Percentiles rank a stretch among this genome's conserved stretches.
phyloP scores from a whole-genome alignment of 2,329 filamentous ascomycete genomes.

The Orbilia brochopaga region DNA sequence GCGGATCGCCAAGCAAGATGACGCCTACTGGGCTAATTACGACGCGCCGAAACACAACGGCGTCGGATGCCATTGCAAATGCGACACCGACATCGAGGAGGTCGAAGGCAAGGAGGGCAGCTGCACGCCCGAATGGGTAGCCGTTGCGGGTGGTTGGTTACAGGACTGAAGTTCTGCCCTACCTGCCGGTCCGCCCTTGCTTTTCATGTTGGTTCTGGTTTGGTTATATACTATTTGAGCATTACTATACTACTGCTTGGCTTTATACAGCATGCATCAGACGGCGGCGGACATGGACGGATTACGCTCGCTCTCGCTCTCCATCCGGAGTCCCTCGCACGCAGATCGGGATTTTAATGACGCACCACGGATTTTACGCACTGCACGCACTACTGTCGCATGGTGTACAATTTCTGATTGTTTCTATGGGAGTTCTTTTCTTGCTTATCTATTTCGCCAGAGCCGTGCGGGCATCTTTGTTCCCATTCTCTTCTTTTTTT shows the following conservation, averaged over 20 bases:
- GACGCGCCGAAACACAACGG: constrained; percentile 92
- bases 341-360: constrained; percentile 38
- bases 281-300: not conserved
- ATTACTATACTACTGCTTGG: not conserved
- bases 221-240: not conserved
- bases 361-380: constrained; percentile 12
- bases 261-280: not conserved
- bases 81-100: constrained; percentile 95
- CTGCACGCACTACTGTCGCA: constrained; percentile 27
- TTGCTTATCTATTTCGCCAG: not conserved
- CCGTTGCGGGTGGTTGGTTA: constrained; percentile 93
- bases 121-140: constrained; percentile 94
- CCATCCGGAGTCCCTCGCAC: constrained; percentile 10
- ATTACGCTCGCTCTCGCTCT: constrained; percentile 7
- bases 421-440: constrained; percentile 20
- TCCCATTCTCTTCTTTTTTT: not conserved
- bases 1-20: constrained; percentile 85
- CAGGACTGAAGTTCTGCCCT: constrained; percentile 18
- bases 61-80: constrained; percentile 93
- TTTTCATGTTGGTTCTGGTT: not conserved
- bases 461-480: constrained; percentile 9
- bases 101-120: constrained; percentile 97
- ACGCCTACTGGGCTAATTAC: constrained; percentile 91
- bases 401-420: constrained; percentile 31
- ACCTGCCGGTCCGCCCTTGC: not conserved